Evolutionary conservation across 495 filamentous ascomycete species (phyloP), one percentile per base, ranked within the genome.

Genomic region (Friedmanniomyces endolithicus): DNA sequence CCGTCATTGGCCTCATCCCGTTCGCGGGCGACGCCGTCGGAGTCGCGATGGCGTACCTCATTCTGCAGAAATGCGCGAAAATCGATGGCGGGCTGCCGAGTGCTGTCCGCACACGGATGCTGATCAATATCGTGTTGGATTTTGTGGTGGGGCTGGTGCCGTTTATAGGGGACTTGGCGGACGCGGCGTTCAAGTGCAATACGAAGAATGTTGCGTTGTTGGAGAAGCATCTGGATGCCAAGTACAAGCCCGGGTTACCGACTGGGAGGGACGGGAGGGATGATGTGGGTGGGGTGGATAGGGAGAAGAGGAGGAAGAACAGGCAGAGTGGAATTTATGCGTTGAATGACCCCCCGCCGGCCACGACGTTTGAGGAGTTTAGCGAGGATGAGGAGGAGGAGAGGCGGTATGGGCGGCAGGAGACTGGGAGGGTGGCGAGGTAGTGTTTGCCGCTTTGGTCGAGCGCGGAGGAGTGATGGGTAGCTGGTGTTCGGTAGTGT

Each of bases 111-210:
- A 66, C 65, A n/a, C 70, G 72, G 62, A 95, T 97, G 90, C 53
- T 86, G 50, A 66, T 86, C 54, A 87, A 94, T 67, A 75, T 96
- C 43, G 46, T 80, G 2, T 48, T 90, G 25, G 92, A 96, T 67
- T 86, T 94, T 58, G 61, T 79, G 50, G 74, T 95, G 40, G 92
- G 92, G 14, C 71, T 98, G 8, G 72, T 95, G 19, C 92, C 92
- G 0, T 78, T 96, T 58, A 50, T 95, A 6, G 92, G 92, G 19
- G 92, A 96, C 62, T 23, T 97, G 23, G 77, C 77, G 34, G 92
- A 97, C 64, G 79, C 78, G 7, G 62, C 56, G 19, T 56, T 64
- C 58, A 72, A 69, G 59, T 61, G 54, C 61, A 72, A 72, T 44
- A 63, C 63, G 35, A 58, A 58, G 55, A 70, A 69, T 40, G 52